phyloP scores from a whole-genome alignment of 179 eudicot species.

The Heliamphora pulchella region DNA sequence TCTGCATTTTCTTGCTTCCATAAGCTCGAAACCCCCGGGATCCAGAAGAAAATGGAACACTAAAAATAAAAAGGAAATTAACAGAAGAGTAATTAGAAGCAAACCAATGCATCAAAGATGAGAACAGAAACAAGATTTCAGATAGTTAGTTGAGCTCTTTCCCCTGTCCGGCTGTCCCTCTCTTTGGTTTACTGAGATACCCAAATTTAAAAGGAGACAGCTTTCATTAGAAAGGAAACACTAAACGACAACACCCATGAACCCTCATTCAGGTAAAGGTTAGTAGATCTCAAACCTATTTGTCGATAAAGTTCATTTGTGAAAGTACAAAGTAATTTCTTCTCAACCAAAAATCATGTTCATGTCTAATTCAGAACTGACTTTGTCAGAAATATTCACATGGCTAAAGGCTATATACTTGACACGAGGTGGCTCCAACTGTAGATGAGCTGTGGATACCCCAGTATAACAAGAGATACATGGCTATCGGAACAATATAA shows the following conservation, averaged over 20 bases:
- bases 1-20: too few relatives aligned
- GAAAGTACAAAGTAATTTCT: neutral
- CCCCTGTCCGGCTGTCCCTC: too few relatives aligned
- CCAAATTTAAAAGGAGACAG: neutral
- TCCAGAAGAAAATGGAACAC: too few relatives aligned
- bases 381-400: neutral
- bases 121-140: too few relatives aligned
- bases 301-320: neutral
- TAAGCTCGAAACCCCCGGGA: too few relatives aligned
- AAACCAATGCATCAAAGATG: too few relatives aligned
- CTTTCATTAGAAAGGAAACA: neutral
- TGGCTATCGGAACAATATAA: neutral
- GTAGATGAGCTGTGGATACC: neutral
- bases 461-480: too few relatives aligned
- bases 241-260: neutral
- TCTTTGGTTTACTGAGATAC: neutral
- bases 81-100: too few relatives aligned
- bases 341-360: neutral
- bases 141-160: too few relatives aligned
- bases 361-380: neutral
- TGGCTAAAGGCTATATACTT: conserved; percentile 7
- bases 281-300: neutral
- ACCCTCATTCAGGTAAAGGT: neutral
- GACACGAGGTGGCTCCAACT: neutral
- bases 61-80: too few relatives aligned